These are phyloP conservation scores for Podila epicladia DNA, from an alignment of 192 early-diverging fungal species.

Conservation along the genomic window DNA sequence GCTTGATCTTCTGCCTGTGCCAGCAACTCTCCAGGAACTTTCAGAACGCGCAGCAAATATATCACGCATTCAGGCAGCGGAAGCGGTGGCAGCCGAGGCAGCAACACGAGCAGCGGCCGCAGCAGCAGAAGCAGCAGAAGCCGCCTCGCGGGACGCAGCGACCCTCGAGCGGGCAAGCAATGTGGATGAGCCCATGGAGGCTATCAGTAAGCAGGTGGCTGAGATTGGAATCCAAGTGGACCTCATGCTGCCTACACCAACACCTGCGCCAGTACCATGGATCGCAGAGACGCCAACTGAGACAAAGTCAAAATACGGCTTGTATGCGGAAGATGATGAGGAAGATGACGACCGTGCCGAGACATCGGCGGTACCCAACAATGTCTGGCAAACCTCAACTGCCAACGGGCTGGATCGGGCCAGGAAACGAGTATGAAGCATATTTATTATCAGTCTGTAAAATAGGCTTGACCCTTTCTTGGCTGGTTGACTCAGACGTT, in stretches of 20 bases:
- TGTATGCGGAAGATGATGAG: conserved; percentile 18
- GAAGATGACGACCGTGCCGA: conserved; percentile 20
- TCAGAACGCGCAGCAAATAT: background rate
- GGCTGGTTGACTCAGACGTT: background rate
- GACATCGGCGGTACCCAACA: background rate
- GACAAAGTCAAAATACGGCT: conserved; percentile 11
- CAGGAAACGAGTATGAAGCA: conserved; percentile 25
- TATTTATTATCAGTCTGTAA: too few relatives aligned
- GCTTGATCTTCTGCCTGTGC: conserved; percentile 12
- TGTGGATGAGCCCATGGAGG: background rate
- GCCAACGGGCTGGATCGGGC: conserved; percentile 20
- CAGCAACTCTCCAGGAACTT: conserved; percentile 10
- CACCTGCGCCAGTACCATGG: background rate
- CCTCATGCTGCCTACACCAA: background rate
- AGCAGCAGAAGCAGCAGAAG: background rate
- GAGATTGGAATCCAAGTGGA: background rate
- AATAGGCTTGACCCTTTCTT: too few relatives aligned
- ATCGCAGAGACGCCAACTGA: background rate
- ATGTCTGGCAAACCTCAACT: background rate
- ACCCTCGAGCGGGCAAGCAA: background rate
- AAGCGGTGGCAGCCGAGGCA: background rate
- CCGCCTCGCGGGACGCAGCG: background rate
- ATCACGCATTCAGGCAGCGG: background rate
- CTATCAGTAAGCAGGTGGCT: background rate
- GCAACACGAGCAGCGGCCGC: background rate